Percentiles rank a stretch among this genome's conserved stretches.
phyloP scores from a whole-genome alignment of 2,329 filamentous ascomycete genomes.

The Paecilomyces dactylethromorphus region DNA sequence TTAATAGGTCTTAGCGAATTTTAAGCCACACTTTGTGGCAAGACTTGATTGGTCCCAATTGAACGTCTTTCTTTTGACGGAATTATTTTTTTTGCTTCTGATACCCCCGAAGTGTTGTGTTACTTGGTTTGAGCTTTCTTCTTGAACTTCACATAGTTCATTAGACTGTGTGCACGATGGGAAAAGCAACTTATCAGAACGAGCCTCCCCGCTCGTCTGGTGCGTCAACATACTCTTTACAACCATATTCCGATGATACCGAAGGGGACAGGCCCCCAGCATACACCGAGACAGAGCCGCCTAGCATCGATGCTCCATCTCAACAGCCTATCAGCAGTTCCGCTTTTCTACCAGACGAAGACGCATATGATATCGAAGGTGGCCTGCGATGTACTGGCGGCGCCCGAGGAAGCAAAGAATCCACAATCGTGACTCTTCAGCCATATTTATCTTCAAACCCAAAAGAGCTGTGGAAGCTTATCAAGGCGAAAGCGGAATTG shows the following conservation, averaged over 20 bases:
- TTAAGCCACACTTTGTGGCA: too few species aligned
- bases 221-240: background rate
- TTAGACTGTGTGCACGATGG: background rate
- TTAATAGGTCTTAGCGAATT: too few species aligned
- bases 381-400: background rate
- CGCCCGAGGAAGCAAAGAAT: background rate
- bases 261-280: background rate
- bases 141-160: background rate
- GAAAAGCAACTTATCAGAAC: background rate
- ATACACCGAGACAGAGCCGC: background rate
- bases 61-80: background rate
- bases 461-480: conserved; percentile 38
- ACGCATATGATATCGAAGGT: background rate
- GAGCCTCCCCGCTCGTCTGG: background rate
- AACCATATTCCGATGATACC: background rate
- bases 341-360: background rate
- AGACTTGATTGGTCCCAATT: too few species aligned
- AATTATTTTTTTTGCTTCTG: background rate
- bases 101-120: background rate
- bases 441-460: conserved; percentile 41
- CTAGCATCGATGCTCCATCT: background rate
- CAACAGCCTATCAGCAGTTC: background rate
- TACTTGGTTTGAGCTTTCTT: background rate
- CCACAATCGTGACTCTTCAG: conserved; percentile 28
- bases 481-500: conserved; percentile 37